phyloP scores from a whole-genome alignment of 2,329 filamentous ascomycete genomes.

The Fusarium incarnatum region DNA sequence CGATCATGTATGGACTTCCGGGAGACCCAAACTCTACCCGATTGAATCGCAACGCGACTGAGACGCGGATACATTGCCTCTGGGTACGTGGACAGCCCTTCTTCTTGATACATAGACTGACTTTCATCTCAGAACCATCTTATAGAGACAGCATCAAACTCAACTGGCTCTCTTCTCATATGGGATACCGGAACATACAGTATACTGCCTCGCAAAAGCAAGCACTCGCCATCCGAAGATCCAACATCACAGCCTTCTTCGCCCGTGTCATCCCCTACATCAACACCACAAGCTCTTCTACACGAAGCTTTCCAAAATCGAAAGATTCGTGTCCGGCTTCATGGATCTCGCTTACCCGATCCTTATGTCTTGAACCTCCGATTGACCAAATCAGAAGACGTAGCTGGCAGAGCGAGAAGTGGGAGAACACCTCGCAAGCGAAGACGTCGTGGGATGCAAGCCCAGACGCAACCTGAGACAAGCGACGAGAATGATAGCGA shows the following conservation, averaged over 20 bases:
- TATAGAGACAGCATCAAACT: constrained; percentile 65
- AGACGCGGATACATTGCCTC: constrained; percentile 70
- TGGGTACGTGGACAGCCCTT: constrained; percentile 57
- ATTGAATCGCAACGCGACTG: constrained; percentile 69
- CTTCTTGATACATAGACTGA: background rate
- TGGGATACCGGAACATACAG: constrained; percentile 73
- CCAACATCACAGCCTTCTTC: constrained; percentile 42
- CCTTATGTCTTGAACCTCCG: constrained; percentile 67
- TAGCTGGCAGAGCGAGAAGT: constrained; percentile 47
- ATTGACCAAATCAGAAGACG: constrained; percentile 60
- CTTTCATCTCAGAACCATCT: constrained; percentile 64
- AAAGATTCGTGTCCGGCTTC: constrained; percentile 67
- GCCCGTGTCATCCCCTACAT: constrained; percentile 26
- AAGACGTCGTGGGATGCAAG: constrained; percentile 14
- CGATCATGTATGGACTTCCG: constrained; percentile 72
- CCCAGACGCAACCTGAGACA: constrained; percentile 38
- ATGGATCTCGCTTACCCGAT: constrained; percentile 64
- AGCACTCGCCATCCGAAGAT: constrained; percentile 51
- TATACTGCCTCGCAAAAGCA: constrained; percentile 59
- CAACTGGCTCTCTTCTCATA: constrained; percentile 69
- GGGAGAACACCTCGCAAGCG: constrained; percentile 11
- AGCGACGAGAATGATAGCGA: constrained; percentile 39
- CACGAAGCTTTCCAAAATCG: constrained; percentile 63
- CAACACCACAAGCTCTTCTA: constrained; percentile 61
- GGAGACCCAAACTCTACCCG: constrained; percentile 66